Base-by-base conservation (phyloP, 2,329 filamentous ascomycete species). In the Ascochyta pisi region DNA sequence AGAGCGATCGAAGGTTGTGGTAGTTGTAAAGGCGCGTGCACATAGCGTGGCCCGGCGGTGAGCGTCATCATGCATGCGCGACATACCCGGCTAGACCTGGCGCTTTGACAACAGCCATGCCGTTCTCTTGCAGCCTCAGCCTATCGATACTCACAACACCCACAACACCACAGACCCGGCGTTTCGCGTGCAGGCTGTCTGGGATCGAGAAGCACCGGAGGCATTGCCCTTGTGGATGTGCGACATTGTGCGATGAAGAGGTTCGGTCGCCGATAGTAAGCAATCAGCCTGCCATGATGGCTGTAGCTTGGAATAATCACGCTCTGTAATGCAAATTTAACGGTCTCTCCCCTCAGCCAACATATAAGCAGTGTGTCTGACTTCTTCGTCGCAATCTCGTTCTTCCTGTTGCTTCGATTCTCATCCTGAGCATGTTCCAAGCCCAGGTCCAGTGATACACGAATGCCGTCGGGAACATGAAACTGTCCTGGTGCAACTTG, bases 61-160 rank as follows among this genome's bases (percentile, higher is more conserved):
- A 56, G 46, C 46, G 39, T 56, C 53, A 56, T 56, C 41, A 47
- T 50, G 53, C 47, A 56, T 50, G 42, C 23, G 29, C 31, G 22
- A 42, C 47, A 9, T 51, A 51, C 23, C 31, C 19, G 42, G 41
- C 38, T 50, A 47, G 48, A 12, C 13, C 19, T 15, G 47, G 27
- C 37, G 50, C 50, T 42, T 37, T 41, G 50, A 40, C 43, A 29
- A 6, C 33, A 45, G 27, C 46, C 41, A 27, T 16, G 23, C 35
- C 16, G 13, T 24, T 38, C 10, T 26, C 35, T 16, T 38, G 42
- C 41, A 35, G 26, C 38, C 53, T 51, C 38, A 47, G 19, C 53
- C 53, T 56, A 56, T 56, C 53, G 40, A 33, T 43, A 15, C 26
- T 34, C 22, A 27, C n/a, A 23, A 8, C 31, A 13, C 29, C 13